A percentile compares a stretch with the other conserved stretches of the same genome.
These are phyloP conservation scores for Cordyceps fumosorosea DNA, from an alignment of 2,329 filamentous ascomycete species.

Conservation along the genomic window DNA sequence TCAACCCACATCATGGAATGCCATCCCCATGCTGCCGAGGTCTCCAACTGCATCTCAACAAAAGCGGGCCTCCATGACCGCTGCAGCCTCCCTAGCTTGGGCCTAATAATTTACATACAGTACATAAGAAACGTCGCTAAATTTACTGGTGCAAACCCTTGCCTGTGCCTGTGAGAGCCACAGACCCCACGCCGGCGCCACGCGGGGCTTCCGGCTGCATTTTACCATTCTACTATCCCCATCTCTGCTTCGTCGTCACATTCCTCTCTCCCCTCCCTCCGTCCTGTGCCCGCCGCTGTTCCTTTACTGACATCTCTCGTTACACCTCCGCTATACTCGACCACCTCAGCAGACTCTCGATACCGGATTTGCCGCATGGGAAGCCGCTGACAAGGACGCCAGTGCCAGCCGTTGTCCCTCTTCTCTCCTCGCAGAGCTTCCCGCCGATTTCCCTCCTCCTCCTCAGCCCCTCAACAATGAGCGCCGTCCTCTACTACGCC, in stretches of 20 bases:
- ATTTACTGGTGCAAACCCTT: not conserved
- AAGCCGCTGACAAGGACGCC: not conserved
- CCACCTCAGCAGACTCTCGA: not conserved
- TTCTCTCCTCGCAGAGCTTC: not conserved
- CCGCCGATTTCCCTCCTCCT: not conserved
- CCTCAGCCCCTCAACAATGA: constrained; percentile 18
- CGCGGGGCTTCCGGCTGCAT: constrained; percentile 10
- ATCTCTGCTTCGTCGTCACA: not conserved
- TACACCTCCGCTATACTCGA: not conserved
- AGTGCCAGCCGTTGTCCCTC: not conserved
- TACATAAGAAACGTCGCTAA: too few species aligned
- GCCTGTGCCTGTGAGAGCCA: not conserved
- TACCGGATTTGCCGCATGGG: not conserved
- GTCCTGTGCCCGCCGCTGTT: not conserved
- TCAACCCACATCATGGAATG: not conserved
- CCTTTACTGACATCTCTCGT: not conserved
- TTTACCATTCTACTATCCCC: not conserved
- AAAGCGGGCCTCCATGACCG: not conserved
- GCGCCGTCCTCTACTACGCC: constrained; percentile 33
- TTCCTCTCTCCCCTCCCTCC: not conserved
- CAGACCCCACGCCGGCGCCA: constrained; percentile 10
- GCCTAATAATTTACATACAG: not conserved
- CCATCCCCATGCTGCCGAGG: not conserved
- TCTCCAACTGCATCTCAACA: not conserved
- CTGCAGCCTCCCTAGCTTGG: not conserved